Evolutionary conservation across 108 stramenopile genomes (phyloP).

Genomic region (Pseudonitzschia multistriata): DNA sequence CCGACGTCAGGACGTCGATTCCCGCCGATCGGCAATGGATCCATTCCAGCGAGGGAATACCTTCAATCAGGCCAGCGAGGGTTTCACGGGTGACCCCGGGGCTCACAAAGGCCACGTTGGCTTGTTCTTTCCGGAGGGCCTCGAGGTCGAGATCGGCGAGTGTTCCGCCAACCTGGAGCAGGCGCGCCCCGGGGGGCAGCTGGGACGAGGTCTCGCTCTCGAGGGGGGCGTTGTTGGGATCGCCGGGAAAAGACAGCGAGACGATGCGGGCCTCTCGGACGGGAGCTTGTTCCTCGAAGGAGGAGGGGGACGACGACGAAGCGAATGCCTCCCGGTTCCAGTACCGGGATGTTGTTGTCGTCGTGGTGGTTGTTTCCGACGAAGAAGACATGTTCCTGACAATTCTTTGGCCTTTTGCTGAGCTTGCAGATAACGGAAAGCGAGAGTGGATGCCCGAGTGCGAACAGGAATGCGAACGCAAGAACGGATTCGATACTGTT

Average conservation of each 20-base stretch:
- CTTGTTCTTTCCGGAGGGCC: slow-evolving; percentile 36
- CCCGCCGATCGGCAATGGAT: slow-evolving; percentile 83
- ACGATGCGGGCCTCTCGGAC: slow-evolving; percentile 60
- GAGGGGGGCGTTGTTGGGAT: slow-evolving; percentile 51
- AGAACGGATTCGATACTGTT: not conserved
- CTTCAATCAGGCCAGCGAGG: slow-evolving; percentile 49
- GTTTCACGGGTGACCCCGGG: slow-evolving; percentile 30
- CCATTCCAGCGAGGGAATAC: slow-evolving; percentile 66
- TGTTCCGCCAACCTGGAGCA: slow-evolving; percentile 55
- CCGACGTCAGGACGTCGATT: slow-evolving; percentile 65
- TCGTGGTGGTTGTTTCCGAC: not conserved
- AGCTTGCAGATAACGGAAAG: not conserved
- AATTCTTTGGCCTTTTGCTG: not conserved
- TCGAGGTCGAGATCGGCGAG: slow-evolving; percentile 62
- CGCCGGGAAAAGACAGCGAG: slow-evolving; percentile 52
- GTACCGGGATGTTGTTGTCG: not conserved
- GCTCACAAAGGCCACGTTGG: slow-evolving; percentile 78
- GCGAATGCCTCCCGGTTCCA: slow-evolving; percentile 28
- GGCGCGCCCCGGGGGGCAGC: slow-evolving; percentile 55
- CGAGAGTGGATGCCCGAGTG: too few relatives aligned
- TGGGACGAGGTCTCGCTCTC: not conserved
- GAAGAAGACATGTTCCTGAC: not conserved
- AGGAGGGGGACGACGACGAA: not conserved
- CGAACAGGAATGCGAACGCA: too few relatives aligned
- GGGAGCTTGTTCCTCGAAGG: slow-evolving; percentile 9